A percentile compares a stretch with the other conserved stretches of the same genome.
Conservation (phyloP, 306 rosid genomes). For the Sindora glabra region DNA sequence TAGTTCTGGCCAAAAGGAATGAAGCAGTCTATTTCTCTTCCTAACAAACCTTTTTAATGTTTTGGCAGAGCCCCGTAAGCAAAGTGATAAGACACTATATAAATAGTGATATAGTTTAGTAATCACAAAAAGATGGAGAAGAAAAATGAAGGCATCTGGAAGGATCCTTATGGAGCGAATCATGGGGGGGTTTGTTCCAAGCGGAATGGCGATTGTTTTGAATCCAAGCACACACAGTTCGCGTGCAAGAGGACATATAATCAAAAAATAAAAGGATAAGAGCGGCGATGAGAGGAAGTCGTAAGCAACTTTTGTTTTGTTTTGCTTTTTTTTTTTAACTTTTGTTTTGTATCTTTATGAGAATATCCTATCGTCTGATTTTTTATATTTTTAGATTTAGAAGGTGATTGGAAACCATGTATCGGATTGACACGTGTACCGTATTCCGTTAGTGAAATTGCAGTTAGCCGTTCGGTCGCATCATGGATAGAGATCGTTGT, state of each 20-base stretch:
- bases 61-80: too few species aligned
- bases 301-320: conserved; percentile 17
- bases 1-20: background rate
- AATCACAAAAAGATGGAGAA: too few species aligned
- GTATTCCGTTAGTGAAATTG: conserved; percentile 23
- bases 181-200: background rate
- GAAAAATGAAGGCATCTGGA: too few species aligned
- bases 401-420: background rate
- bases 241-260: conserved; percentile 3
- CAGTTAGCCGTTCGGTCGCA: conserved; percentile 44
- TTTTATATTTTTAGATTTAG: too few species aligned
- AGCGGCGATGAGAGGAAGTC: background rate
- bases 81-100: too few species aligned
- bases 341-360: background rate
- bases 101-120: too few species aligned
- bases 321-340: background rate
- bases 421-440: conserved; percentile 21
- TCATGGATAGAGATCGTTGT: conserved; percentile 15
- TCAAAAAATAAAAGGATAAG: conserved; percentile 11
- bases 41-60: too few species aligned
- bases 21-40: too few species aligned
- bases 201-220: background rate
- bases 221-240: conserved; percentile 2
- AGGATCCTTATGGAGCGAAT: too few species aligned
- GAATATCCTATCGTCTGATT: background rate